Base-by-base conservation (phyloP, 2,329 filamentous ascomycete genomes). In the Claviceps africana region DNA sequence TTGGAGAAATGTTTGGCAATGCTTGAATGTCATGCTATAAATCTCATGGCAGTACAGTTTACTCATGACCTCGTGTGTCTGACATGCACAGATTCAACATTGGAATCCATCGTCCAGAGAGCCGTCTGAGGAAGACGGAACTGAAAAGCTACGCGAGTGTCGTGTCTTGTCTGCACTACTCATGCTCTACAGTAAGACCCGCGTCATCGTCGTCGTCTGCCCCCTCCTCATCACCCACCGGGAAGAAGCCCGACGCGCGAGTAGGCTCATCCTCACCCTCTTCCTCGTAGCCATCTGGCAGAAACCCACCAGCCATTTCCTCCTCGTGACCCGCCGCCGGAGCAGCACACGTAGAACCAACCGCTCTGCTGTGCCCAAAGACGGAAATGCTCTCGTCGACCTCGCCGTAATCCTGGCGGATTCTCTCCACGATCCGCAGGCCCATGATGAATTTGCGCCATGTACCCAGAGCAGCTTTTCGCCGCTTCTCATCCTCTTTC, bases 381-480 rank as follows among this genome's bases (percentile, higher is more conserved):
- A 78, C 73, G 17, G 80, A 76, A 3, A 73, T 68, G 28, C 68
- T 68, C 10, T 76, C 74, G 44, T 72, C 70, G 4, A 78, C 70
- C 39, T 82, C 76, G 1, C 85, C 86, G 64, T 94, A 94, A 55
- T 95, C 86, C 51, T 82, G 76, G 42, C 75, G 75, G 42, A 94
- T 83, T 48, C 88, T 77, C 64, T 93, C 78, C 21, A 88, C 76
- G 53, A 97, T 93, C 3, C 88, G 77, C 67, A 96, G 64, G 0
- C 90, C 90, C 74, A 90, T 86, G 15, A 95, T 67, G 59, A 96
- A 88, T 66, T 86, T 94, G 53, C 86, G 79, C 93, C 93, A 98
- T 58, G 82, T 79, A 1, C 77, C 78, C 46, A 97, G 64, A 1
- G 86, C 82, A 13, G 78, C 74, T 56, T 86, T 89, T 50, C 84